Conservation (phyloP, 1,284 basidiomycete genomes). For the Cryptococcus neoformans region DNA sequence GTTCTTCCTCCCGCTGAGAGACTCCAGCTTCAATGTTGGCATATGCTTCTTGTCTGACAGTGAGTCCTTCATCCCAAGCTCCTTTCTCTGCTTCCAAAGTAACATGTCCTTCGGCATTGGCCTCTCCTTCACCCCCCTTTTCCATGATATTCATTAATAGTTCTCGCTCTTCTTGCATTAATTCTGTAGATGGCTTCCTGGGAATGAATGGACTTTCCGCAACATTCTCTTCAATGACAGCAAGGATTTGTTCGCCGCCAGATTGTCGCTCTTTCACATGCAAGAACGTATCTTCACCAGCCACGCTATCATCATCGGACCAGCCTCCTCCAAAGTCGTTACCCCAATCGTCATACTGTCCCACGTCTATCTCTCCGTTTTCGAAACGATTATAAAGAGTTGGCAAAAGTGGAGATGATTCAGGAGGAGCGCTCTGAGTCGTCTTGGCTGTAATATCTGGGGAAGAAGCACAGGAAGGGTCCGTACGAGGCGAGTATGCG, state of each 20-base stretch:
- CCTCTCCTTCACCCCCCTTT: conserved; percentile 1
- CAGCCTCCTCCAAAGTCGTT: conserved; percentile 5
- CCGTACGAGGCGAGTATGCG: neutral
- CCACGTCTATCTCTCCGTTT: neutral
- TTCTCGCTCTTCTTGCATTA: neutral
- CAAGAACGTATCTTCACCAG: conserved; percentile 20
- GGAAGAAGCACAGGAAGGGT: neutral
- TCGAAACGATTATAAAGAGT: neutral
- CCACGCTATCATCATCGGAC: conserved; percentile 13
- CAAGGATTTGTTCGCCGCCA: neutral
- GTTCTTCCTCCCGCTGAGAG: no score
- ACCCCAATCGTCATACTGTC: neutral
- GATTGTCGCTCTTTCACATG: conserved; percentile 6
- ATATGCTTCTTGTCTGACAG: no score
- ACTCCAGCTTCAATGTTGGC: no score
- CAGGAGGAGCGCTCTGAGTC: neutral
- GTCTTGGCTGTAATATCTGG: neutral
- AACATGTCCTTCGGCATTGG: neutral
- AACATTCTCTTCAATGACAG: neutral
- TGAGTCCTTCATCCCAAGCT: neutral
- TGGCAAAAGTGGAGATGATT: no score
- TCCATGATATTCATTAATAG: neutral
- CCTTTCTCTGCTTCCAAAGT: neutral
- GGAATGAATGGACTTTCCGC: neutral
- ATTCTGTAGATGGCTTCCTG: neutral